Conservation (phyloP, 2,329 filamentous ascomycete species). For the Trichoderma semiorbis region DNA sequence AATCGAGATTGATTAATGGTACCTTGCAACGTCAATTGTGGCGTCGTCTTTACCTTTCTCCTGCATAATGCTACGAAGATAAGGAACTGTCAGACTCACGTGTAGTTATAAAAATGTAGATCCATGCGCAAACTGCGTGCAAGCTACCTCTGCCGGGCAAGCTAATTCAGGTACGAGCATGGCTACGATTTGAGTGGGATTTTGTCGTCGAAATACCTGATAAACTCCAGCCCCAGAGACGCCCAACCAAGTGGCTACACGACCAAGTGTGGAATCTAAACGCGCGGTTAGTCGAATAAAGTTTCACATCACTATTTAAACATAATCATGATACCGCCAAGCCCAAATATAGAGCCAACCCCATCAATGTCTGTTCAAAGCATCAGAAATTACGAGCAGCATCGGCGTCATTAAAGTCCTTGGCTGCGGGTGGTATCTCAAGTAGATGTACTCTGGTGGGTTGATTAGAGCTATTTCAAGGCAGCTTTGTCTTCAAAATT, state of each 20-base stretch:
- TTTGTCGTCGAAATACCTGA: not conserved
- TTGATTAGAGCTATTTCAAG: not conserved
- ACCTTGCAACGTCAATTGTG: not conserved
- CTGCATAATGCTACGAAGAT: not conserved
- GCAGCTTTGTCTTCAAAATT: not conserved
- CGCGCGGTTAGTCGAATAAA: not conserved
- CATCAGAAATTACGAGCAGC: not conserved
- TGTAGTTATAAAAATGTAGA: not conserved
- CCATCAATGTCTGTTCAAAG: no score
- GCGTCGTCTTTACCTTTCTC: not conserved
- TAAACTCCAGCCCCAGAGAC: not conserved
- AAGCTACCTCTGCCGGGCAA: not conserved
- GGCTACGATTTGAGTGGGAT: not conserved
- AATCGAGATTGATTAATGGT: not conserved
- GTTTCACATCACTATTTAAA: not conserved
- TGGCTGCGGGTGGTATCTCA: not conserved
- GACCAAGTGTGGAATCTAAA: not conserved
- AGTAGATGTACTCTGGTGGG: not conserved
- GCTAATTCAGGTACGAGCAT: not conserved
- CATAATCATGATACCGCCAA: not conserved
- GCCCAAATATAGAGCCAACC: not conserved
- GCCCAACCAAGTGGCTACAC: no score
- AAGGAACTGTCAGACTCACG: not conserved
- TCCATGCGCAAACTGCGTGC: not conserved
- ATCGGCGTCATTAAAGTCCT: not conserved